phyloP scores from a whole-genome alignment of 179 eudicot genomes.

The Drosera spatulata region DNA sequence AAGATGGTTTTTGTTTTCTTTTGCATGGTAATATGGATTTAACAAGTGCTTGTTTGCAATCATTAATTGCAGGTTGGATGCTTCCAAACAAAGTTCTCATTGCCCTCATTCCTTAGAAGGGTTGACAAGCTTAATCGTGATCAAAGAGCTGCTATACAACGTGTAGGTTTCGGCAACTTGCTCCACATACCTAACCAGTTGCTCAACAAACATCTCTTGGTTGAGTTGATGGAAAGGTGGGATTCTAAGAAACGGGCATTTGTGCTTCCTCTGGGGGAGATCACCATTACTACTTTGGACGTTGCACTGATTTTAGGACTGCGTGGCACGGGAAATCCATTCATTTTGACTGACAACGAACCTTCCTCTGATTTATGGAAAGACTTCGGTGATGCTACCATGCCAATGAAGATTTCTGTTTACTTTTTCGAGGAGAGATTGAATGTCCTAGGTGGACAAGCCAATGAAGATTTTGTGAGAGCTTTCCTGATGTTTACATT shows the following conservation, averaged over 20 bases:
- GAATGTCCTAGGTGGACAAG: slow-evolving; percentile 28
- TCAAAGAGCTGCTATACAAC: slow-evolving; percentile 37
- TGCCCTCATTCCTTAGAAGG: slow-evolving; percentile 35
- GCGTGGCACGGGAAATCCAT: slow-evolving; percentile 33
- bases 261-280: slow-evolving; percentile 30
- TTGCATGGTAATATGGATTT: too few relatives aligned
- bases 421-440: slow-evolving; percentile 34
- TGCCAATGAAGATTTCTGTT: slow-evolving; percentile 26
- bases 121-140: slow-evolving; percentile 35
- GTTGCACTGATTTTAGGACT: slow-evolving; percentile 52
- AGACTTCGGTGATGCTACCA: slow-evolving; percentile 39
- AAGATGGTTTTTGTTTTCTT: too few relatives aligned
- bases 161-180: slow-evolving; percentile 47
- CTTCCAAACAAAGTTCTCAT: slow-evolving; percentile 46
- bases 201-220: slow-evolving; percentile 35
- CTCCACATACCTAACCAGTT: slow-evolving; percentile 32
- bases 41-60: too few relatives aligned
- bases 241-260: slow-evolving; percentile 32
- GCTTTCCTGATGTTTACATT: slow-evolving; percentile 39
- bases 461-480: slow-evolving; percentile 39
- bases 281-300: slow-evolving; percentile 33
- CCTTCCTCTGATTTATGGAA: slow-evolving; percentile 31
- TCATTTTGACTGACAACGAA: slow-evolving; percentile 17
- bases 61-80: slow-evolving; percentile 25
- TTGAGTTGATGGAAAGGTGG: slow-evolving; percentile 60